Evolutionary conservation across 1,139 yeast genomes (phyloP).

Genomic region (Meyerozyma sp.): DNA sequence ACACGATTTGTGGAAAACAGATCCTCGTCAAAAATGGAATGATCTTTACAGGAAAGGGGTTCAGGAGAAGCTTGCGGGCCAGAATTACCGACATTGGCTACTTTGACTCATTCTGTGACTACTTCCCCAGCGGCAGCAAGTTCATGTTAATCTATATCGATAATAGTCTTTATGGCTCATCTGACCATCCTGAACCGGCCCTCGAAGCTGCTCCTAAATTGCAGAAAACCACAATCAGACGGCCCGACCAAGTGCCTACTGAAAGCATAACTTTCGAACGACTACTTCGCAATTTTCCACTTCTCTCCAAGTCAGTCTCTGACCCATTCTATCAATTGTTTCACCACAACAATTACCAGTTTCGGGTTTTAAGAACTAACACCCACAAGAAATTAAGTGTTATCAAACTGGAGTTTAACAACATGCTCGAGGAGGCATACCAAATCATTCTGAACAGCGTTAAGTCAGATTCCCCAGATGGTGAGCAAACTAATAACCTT

Average conservation of each 20-base stretch:
- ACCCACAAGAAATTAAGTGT: conserved; percentile 23
- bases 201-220: not conserved
- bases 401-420: conserved; percentile 28
- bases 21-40: conserved; percentile 52
- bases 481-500: conserved; percentile 30
- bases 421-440: conserved; percentile 33
- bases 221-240: not conserved
- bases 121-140: conserved; percentile 43
- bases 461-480: conserved; percentile 29
- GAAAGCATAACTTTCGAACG: conserved; percentile 19
- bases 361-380: conserved; percentile 25
- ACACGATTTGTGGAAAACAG: conserved; percentile 58
- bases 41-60: conserved; percentile 55
- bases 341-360: conserved; percentile 39
- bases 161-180: conserved; percentile 41
- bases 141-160: conserved; percentile 52
- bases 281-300: conserved; percentile 42
- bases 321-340: conserved; percentile 39
- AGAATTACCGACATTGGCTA: conserved; percentile 39
- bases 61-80: conserved; percentile 41
- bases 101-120: conserved; percentile 40
- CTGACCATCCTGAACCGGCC: conserved; percentile 6
- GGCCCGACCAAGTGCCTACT: conserved; percentile 1
- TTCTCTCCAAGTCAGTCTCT: conserved; percentile 41
- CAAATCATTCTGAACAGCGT: conserved; percentile 38